Evolutionary conservation across 768 basidiomycete species (phyloP).

Genomic region (Russula vinacea): DNA sequence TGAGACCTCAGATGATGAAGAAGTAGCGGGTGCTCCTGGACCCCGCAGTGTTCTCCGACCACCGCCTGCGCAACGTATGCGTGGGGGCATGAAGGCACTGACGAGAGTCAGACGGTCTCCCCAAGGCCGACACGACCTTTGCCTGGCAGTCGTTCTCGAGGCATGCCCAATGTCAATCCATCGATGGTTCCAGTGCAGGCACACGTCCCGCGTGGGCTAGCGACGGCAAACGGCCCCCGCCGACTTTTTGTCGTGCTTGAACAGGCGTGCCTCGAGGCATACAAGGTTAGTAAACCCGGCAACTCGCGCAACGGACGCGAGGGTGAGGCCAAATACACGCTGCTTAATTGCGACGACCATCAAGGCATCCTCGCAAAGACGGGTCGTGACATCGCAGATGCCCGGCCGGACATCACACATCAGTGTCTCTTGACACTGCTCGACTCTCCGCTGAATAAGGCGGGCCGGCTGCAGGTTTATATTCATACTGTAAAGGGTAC

Average conservation of each 20-base stretch:
- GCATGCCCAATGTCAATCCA: conserved; percentile 53
- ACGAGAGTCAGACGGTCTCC: conserved; percentile 54
- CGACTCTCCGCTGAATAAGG: conserved; percentile 97
- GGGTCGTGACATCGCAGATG: conserved; percentile 96
- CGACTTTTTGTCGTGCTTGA: conserved; percentile 87
- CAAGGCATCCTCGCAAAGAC: conserved; percentile 98
- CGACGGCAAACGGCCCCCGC: conserved; percentile 51
- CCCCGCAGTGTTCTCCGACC: conserved; percentile 1
- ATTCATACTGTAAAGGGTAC: conserved; percentile 96
- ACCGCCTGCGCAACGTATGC: conserved; percentile 1
- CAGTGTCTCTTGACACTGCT: conserved; percentile 97
- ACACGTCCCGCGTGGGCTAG: conserved; percentile 58
- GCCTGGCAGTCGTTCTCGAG: conserved; percentile 43
- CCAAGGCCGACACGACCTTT: conserved; percentile 34
- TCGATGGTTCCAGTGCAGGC: conserved; percentile 82
- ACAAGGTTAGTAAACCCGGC: conserved; percentile 67
- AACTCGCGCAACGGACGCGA: conserved; percentile 53
- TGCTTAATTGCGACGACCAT: conserved; percentile 98
- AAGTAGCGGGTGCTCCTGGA: conserved; percentile 46
- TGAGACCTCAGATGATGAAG: conserved; percentile 38
- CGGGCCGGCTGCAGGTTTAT: conserved; percentile 93
- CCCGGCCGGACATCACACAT: conserved; percentile 98
- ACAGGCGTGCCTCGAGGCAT: conserved; percentile 94
- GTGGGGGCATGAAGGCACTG: conserved; percentile 31
- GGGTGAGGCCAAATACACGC: conserved; percentile 88